Evolutionary conservation across 2,329 filamentous ascomycete genomes (phyloP), one percentile per base, ranked within the genome.

Genomic region (Aspergillus jensenii): DNA sequence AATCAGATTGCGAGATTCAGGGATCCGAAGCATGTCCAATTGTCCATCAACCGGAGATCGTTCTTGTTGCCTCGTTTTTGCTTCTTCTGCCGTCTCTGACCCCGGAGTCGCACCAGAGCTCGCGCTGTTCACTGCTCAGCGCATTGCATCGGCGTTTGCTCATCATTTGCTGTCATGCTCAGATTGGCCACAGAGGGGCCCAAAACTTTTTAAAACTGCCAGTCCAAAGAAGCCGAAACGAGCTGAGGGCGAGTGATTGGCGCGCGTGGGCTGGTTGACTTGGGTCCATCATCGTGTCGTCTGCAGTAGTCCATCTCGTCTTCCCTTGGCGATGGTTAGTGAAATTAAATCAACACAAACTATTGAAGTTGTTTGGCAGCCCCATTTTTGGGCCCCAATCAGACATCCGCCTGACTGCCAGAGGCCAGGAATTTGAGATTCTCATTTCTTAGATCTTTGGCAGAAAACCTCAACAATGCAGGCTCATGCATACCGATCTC

Each of bases 121-220:
- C 27, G 27, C 27, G 27, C 27, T 11, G 27, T 31, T 31, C 27
- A 9, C 27, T 31, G 27, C 27, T 9, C 19, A 47, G 45, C 23
- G 25, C n/a, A n/a, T 17, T 14, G 25, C n/a, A n/a, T 17, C n/a
- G 14, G 43, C n/a, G n/a, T 17, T 33, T 46, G 41, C 48, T 40
- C n/a, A 52, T 41, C 4, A 52, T 52, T 53, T 45, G 44, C 37
- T 56, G 57, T 60, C 59, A 55, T 31, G 55, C 19, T 44, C 33
- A 52, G 52, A 48, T 51, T 60, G 55, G 55, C 55, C 52, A 44
- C 35, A 41, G 45, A 47, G 25, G 43, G 37, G 31, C 46, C 25
- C 40, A 47, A 8, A 46, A 40, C 44, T n/a, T 43, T 43, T 55
- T 35, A 51, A 50, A 19, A 45, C 39, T 40, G 25, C 8, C 52